phyloP scores from a whole-genome alignment of 2,329 filamentous ascomycete genomes.

The Apiospora aurea region DNA sequence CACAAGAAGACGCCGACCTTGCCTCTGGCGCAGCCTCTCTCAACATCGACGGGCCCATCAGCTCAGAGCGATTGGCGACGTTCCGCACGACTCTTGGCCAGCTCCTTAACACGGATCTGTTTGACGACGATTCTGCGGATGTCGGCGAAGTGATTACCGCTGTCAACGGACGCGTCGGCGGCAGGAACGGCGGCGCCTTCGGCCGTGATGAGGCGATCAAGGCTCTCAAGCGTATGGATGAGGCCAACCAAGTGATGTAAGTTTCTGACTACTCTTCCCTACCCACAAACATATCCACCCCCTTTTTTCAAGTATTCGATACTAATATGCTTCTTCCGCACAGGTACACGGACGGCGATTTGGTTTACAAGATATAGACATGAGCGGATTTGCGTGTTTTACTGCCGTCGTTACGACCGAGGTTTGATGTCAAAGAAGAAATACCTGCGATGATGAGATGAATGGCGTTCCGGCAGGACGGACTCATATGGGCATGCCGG shows the following conservation, averaged over 20 bases:
- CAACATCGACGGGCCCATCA: slow-evolving; percentile 57
- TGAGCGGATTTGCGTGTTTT: background rate
- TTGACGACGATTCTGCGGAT: slow-evolving; percentile 83
- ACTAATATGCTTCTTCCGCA: background rate
- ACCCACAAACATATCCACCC: slow-evolving; percentile 15
- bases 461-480: slow-evolving; percentile 13
- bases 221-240: slow-evolving; percentile 81
- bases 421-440: background rate
- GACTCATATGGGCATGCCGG: background rate
- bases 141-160: slow-evolving; percentile 77
- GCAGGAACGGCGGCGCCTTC: slow-evolving; percentile 66
- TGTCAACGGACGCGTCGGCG: slow-evolving; percentile 75
- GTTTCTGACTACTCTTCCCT: slow-evolving; percentile 45
- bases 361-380: slow-evolving; percentile 42
- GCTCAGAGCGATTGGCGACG: slow-evolving; percentile 67
- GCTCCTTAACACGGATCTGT: slow-evolving; percentile 82
- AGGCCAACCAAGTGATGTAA: slow-evolving; percentile 91
- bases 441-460: slow-evolving; percentile 9
- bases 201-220: slow-evolving; percentile 74
- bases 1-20: slow-evolving; percentile 49
- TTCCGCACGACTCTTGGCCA: slow-evolving; percentile 87
- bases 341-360: slow-evolving; percentile 44
- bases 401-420: background rate
- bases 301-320: slow-evolving; percentile 26
- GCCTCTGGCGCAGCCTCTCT: slow-evolving; percentile 46